phyloP scores from a whole-genome alignment of 148 eudicot species.

The Nepenthes gracilis region DNA sequence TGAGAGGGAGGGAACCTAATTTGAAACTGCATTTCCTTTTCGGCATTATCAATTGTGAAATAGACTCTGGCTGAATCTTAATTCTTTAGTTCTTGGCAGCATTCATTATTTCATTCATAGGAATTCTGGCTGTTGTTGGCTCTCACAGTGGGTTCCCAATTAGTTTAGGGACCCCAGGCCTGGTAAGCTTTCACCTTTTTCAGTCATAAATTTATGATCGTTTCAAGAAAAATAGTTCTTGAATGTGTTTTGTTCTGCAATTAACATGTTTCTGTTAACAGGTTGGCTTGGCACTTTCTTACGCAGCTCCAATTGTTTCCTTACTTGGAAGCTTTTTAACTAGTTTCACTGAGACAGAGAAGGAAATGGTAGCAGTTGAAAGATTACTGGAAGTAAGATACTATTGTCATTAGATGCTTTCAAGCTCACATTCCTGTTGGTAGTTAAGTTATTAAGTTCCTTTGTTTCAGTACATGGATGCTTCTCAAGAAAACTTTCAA shows the following conservation, averaged over 20 bases:
- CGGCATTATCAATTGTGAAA: too few species aligned
- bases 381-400: constrained; percentile 66
- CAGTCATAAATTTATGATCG: background rate
- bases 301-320: constrained; percentile 91
- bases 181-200: constrained; percentile 35
- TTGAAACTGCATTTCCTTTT: too few species aligned
- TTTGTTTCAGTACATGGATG: constrained; percentile 67
- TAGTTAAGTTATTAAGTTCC: constrained; percentile 1
- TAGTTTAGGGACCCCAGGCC: constrained; percentile 83
- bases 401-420: background rate
- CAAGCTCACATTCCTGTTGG: background rate
- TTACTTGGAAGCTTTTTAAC: constrained; percentile 80
- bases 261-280: constrained; percentile 14
- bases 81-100: constrained; percentile 67
- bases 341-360: constrained; percentile 94
- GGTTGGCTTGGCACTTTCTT: constrained; percentile 95
- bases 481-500: constrained; percentile 59
- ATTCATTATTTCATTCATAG: constrained; percentile 69
- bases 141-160: constrained; percentile 49
- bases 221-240: background rate
- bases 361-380: constrained; percentile 97
- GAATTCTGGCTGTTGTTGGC: constrained; percentile 74
- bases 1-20: too few species aligned
- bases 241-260: background rate
- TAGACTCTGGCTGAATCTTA: too few species aligned